Evolutionary conservation across 2,329 filamentous ascomycete genomes (phyloP).

Genomic region (Penicillium griseofulvum): DNA sequence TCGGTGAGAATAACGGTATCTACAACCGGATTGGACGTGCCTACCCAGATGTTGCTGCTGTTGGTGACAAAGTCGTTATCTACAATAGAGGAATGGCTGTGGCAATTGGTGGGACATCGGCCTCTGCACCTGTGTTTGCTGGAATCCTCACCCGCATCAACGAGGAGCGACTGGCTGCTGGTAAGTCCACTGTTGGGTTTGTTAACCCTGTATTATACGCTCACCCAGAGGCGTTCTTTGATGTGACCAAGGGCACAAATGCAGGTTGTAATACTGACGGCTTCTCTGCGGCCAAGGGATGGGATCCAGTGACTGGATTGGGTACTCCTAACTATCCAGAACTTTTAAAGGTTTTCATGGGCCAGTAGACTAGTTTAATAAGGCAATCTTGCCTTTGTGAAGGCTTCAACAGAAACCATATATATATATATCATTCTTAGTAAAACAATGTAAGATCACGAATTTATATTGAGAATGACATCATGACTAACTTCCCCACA

Average conservation of each 20-base stretch:
- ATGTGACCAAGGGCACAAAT: constrained; percentile 33
- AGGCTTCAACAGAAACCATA: no score
- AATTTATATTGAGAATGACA: no score
- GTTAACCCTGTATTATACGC: constrained; percentile 47
- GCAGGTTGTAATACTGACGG: constrained; percentile 31
- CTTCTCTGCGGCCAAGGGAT: constrained; percentile 27
- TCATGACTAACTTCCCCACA: no score
- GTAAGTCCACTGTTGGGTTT: constrained; percentile 54
- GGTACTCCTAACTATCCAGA: constrained; percentile 35
- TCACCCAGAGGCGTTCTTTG: constrained; percentile 32
- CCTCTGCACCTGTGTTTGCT: constrained; percentile 56
- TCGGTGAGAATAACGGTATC: constrained; percentile 28
- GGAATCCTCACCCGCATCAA: constrained; percentile 56
- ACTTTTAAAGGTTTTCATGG: constrained; percentile 35
- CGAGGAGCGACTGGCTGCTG: constrained; percentile 50
- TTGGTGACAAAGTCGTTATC: constrained; percentile 37
- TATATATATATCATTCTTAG: no score
- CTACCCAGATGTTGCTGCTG: constrained; percentile 39
- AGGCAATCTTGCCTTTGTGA: no score
- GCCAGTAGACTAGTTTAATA: not conserved
- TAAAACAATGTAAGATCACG: no score
- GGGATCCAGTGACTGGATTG: constrained; percentile 38
- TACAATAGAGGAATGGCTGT: constrained; percentile 24
- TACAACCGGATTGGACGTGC: constrained; percentile 37
- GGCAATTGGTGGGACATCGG: constrained; percentile 36